Evolutionary conservation across 768 basidiomycete genomes (phyloP), one percentile per base, ranked within the genome.

Genomic region (Coprinellus aureogranulatus): DNA sequence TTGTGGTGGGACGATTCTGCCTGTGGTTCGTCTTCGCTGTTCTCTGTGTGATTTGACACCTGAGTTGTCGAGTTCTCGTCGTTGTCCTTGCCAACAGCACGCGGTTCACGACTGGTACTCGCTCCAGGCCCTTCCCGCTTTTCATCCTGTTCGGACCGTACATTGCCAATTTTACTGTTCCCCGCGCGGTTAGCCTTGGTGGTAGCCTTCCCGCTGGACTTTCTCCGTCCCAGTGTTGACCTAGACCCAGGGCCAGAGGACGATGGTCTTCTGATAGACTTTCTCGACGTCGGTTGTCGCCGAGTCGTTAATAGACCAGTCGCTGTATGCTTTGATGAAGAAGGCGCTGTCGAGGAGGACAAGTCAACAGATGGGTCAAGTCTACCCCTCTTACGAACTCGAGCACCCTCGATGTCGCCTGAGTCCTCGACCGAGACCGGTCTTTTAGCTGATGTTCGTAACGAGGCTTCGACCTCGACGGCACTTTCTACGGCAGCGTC

Each of bases 391-490:
- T 59, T 63, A 12, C 45, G 59, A 23, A 25, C 23, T 49, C 28
- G 52, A 45, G 23, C 52, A 34, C 58, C 49, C 23, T 54, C 54
- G 22, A 44, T 45, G 18, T 42, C 16, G 20, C 37, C 27, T 39
- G 28, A 22, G 50, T 20, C 10, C 20, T 53, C 63, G 34, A 65
- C 67, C 37, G 71, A 68, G 31, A 66, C 75, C 58, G 73, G 69
- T 61, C 85, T 82, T 70, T 86, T 87, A 62, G 65, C 39, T n/a
- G 57, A 52, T 28, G 50, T 44, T 25, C 46, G 30, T 12, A 25
- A 31, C 44, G 57, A 23, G 45, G 55, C 34, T 47, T 52, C 26
- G 28, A n/a, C n/a, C n/a, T 16, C 27, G 6, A 18, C 12, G 23
- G 28, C 18, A 16, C 22, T 51, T 44, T 75, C 23, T 78, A 70